phyloP scores from a whole-genome alignment of 2,329 filamentous ascomycete genomes.

The Talaromyces sp. region DNA sequence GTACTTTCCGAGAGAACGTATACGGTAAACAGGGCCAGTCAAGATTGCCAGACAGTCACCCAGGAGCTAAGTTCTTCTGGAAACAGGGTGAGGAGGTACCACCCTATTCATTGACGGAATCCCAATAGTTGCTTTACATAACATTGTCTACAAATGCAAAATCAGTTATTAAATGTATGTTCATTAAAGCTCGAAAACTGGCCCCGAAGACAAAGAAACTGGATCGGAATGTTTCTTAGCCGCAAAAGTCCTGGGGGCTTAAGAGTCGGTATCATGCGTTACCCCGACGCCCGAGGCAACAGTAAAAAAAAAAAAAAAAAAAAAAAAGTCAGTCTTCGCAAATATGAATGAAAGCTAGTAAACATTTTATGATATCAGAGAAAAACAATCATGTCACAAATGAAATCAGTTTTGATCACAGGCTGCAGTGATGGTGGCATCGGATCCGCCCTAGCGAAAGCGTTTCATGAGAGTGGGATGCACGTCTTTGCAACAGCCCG shows the following conservation, averaged over 20 bases:
- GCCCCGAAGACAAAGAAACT: too few relatives aligned
- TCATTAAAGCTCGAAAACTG: too few relatives aligned
- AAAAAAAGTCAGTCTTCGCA: too few relatives aligned
- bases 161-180: too few relatives aligned
- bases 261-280: not conserved
- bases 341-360: too few relatives aligned
- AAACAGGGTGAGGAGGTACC: constrained; percentile 36
- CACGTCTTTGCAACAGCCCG: constrained; percentile 47
- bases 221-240: too few relatives aligned
- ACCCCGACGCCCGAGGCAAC: not conserved
- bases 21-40: constrained; percentile 35
- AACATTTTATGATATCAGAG: too few relatives aligned
- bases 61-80: constrained; percentile 42
- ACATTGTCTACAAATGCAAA: too few relatives aligned
- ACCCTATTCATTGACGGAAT: constrained; percentile 28
- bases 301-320: constrained; percentile 20
- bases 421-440: constrained; percentile 46
- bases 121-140: not conserved
- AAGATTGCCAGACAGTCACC: constrained; percentile 38
- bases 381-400: constrained; percentile 13
- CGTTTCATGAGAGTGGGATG: constrained; percentile 38
- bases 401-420: constrained; percentile 36
- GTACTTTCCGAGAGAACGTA: constrained; percentile 44
- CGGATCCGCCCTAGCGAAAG: constrained; percentile 40
- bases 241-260: too few relatives aligned